Evolutionary conservation across 2,329 filamentous ascomycete genomes (phyloP).

Genomic region (Drechslerella coelobrocha): DNA sequence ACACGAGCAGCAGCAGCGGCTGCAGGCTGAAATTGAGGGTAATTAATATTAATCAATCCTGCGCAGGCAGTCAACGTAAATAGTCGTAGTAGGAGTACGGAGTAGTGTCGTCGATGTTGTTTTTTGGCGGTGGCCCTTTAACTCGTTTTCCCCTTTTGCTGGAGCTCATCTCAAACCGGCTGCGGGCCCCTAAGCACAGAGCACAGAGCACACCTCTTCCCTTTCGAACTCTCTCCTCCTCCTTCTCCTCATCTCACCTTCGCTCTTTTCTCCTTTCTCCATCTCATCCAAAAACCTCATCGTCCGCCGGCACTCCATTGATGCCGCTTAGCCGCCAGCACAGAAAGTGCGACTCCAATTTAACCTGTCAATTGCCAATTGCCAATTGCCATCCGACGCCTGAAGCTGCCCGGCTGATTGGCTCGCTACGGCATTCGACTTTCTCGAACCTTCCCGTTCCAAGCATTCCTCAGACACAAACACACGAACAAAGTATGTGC

Average conservation of each 20-base stretch:
- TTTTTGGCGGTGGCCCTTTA: neutral
- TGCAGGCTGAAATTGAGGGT: neutral
- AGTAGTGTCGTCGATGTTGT: neutral
- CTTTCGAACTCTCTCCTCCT: neutral
- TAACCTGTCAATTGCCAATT: neutral
- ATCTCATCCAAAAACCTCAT: neutral
- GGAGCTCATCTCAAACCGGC: neutral
- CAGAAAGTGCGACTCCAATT: neutral
- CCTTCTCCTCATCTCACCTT: neutral
- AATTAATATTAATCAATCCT: neutral
- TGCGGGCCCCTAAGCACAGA: neutral
- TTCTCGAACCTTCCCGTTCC: constrained; percentile 8
- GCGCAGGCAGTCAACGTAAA: neutral
- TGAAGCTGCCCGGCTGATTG: constrained; percentile 2
- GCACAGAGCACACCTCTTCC: neutral
- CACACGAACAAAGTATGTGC: neutral
- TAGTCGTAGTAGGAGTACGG: neutral
- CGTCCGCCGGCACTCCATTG: neutral
- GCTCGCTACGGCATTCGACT: neutral
- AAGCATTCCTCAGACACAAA: neutral
- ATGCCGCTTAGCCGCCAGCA: no score
- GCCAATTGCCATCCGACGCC: neutral
- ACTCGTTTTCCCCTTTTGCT: neutral
- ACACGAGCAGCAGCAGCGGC: neutral
- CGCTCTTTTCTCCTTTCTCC: neutral